A percentile compares a stretch with the other conserved stretches of the same genome.
Conservation (phyloP, 106 monocot genomes). For the Dioscorea zingiberensis region DNA sequence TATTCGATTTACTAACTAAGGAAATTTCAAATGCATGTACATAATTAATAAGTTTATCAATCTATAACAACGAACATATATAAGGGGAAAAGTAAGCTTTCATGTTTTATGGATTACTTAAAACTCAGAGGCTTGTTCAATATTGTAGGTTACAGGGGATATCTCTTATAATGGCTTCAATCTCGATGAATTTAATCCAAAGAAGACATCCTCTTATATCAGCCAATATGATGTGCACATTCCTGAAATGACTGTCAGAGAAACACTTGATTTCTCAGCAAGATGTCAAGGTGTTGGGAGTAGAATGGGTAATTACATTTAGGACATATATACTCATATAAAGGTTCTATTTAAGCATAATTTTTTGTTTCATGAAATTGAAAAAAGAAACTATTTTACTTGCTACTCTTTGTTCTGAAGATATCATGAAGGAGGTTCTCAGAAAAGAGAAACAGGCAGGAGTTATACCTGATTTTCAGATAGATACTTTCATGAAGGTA, state of each 20-base stretch:
- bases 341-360: too few species aligned
- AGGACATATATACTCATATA: too few species aligned
- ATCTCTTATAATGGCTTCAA: slow-evolving; percentile 61
- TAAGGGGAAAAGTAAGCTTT: too few species aligned
- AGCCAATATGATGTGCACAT: slow-evolving; percentile 72
- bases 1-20: too few species aligned
- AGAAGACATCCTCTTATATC: slow-evolving; percentile 69
- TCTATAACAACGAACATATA: too few species aligned
- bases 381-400: too few species aligned
- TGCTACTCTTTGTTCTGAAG: slow-evolving; percentile 27
- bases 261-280: slow-evolving; percentile 68
- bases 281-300: slow-evolving; percentile 77
- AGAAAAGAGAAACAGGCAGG: slow-evolving; percentile 58
- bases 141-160: slow-evolving; percentile 51
- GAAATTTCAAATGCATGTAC: too few species aligned
- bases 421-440: slow-evolving; percentile 78
- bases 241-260: slow-evolving; percentile 81
- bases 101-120: too few species aligned
- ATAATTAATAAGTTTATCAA: too few species aligned
- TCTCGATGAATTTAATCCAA: slow-evolving; percentile 55
- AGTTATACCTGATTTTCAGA: slow-evolving; percentile 59
- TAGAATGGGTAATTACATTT: slow-evolving; percentile 66
- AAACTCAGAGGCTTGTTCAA: too few species aligned
- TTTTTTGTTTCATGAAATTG: not conserved
- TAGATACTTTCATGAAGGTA: slow-evolving; percentile 93